Evolutionary conservation across 768 basidiomycete genomes (phyloP).

Genomic region (Pulveroboletus sp.): DNA sequence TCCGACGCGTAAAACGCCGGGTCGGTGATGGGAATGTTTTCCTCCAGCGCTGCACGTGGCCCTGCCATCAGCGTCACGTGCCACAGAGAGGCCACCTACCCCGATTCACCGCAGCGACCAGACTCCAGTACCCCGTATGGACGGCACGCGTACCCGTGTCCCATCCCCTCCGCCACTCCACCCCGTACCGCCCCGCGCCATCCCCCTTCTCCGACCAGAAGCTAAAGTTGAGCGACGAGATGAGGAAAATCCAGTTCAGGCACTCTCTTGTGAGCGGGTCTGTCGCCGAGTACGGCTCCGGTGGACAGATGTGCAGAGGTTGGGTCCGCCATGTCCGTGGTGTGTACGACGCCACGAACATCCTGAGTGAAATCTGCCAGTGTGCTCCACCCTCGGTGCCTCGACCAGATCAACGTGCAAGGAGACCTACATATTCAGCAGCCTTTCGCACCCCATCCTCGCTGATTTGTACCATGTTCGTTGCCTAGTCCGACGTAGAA

Average conservation of each 20-base stretch:
- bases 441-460: constrained; percentile 57
- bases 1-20: constrained; percentile 76
- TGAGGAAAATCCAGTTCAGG: constrained; percentile 85
- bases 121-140: constrained; percentile 84
- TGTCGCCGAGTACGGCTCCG: constrained; percentile 52
- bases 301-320: constrained; percentile 65
- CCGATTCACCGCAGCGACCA: constrained; percentile 79
- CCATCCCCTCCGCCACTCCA: constrained; percentile 76
- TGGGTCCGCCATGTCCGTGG: constrained; percentile 75
- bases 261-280: constrained; percentile 52
- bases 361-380: constrained; percentile 54
- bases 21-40: constrained; percentile 71
- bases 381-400: not conserved
- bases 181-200: constrained; percentile 58
- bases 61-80: not conserved
- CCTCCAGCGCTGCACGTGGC: constrained; percentile 57
- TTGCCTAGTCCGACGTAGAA: constrained; percentile 40
- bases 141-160: constrained; percentile 42
- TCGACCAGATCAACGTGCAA: constrained; percentile 5
- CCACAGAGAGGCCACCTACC: constrained; percentile 39
- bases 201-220: constrained; percentile 81
- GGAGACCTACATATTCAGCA: constrained; percentile 53
- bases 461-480: constrained; percentile 55
- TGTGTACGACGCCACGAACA: constrained; percentile 61
- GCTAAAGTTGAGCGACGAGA: constrained; percentile 81